Conservation (phyloP, 768 basidiomycete species). For the Baorangia bicolor region DNA sequence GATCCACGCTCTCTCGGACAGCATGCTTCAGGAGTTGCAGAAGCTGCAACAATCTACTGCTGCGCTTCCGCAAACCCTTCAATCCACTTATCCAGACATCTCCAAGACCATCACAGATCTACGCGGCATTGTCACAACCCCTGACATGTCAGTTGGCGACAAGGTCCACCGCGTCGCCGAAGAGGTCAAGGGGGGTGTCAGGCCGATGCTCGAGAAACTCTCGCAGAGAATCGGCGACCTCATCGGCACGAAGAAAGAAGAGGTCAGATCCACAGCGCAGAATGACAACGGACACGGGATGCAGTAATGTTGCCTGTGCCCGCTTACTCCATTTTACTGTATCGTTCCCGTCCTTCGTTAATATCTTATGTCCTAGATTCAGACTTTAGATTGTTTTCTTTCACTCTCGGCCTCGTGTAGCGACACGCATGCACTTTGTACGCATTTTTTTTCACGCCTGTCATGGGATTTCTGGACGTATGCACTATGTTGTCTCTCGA, state of each 20-base stretch:
- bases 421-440: slow-evolving; percentile 23
- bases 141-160: slow-evolving; percentile 59
- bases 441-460: slow-evolving; percentile 14
- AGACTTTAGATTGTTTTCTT: slow-evolving; percentile 26
- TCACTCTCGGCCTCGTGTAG: slow-evolving; percentile 10
- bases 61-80: slow-evolving; percentile 57
- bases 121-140: slow-evolving; percentile 47
- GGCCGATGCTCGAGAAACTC: slow-evolving; percentile 57
- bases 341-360: slow-evolving; percentile 6
- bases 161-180: slow-evolving; percentile 56
- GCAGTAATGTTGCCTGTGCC: slow-evolving; percentile 8
- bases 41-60: slow-evolving; percentile 61
- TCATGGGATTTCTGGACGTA: slow-evolving; percentile 16
- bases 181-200: slow-evolving; percentile 60
- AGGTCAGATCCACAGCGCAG: slow-evolving; percentile 1
- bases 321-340: slow-evolving; percentile 5
- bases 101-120: slow-evolving; percentile 54
- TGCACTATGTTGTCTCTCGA: slow-evolving; percentile 8
- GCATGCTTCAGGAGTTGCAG: slow-evolving; percentile 64
- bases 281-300: slow-evolving; percentile 10
- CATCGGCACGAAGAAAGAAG: slow-evolving; percentile 32
- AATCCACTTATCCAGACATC: slow-evolving; percentile 57
- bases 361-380: slow-evolving; percentile 23
- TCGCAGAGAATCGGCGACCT: slow-evolving; percentile 39
- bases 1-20: slow-evolving; percentile 60